Evolutionary conservation across 805 yeast species (phyloP).

Genomic region (Starmerella bombi): DNA sequence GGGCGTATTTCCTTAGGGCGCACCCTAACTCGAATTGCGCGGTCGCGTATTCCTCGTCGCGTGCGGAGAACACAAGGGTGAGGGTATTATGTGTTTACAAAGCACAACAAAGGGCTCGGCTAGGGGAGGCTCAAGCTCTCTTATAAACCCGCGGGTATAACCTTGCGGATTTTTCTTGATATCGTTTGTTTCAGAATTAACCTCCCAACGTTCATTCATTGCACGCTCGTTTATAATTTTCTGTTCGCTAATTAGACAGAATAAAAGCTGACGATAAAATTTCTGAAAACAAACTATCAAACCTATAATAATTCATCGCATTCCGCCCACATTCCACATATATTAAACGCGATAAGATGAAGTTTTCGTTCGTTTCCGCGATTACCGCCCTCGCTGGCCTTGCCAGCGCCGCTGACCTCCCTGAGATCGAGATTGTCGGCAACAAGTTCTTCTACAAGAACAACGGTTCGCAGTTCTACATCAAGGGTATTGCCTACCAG

Average conservation of each 20-base stretch:
- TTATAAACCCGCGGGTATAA: not conserved
- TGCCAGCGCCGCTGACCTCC: conserved; percentile 27
- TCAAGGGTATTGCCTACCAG: conserved; percentile 83
- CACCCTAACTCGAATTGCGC: too few relatives aligned
- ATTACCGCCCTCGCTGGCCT: conserved; percentile 18
- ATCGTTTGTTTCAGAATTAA: not conserved
- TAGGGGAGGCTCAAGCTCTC: not conserved
- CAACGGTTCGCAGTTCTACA: conserved; percentile 70
- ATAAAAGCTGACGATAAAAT: too few relatives aligned
- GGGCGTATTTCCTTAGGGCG: too few relatives aligned
- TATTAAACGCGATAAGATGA: conserved; percentile 15
- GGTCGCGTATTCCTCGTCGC: too few relatives aligned
- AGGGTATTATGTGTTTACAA: not conserved
- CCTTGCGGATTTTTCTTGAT: not conserved
- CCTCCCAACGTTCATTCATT: not conserved
- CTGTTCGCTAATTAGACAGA: too few relatives aligned
- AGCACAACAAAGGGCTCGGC: not conserved
- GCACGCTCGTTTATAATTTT: too few relatives aligned
- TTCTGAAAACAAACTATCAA: too few relatives aligned
- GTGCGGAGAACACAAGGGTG: too few relatives aligned
- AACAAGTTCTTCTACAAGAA: conserved; percentile 62
- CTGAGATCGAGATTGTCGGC: conserved; percentile 50
- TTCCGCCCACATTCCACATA: too few relatives aligned
- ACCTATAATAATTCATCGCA: too few relatives aligned
- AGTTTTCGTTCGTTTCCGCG: conserved; percentile 19